Base-by-base conservation (phyloP, 129 eudicot genomes). In the Deinandra increscens region DNA sequence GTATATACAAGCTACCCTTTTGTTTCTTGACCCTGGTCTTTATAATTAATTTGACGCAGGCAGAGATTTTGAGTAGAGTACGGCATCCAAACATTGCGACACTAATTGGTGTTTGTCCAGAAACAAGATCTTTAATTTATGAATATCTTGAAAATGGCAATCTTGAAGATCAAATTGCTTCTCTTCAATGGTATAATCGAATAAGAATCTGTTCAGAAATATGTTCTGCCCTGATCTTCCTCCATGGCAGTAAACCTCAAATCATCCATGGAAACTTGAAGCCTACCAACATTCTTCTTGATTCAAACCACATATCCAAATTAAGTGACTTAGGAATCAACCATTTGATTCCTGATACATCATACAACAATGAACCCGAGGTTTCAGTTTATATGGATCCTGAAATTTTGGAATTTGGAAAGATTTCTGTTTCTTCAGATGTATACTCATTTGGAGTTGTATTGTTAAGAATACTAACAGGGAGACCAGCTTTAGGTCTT, bases 11-110 rank as follows among this genome's bases (percentile, higher is more conserved):
- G 42, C 59, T 60, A 19, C 38, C 55, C 29, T 37, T 7, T 4
- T n/a, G 74, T 38, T 61, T 80, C 60, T 62, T 69, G 38, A 81
- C 18, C 60, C 42, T 20, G 45, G 36, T 64, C 15, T 46, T 46
- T 42, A 44, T 60, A 70, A 68, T 49, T 76, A 60, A 43, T 44
- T 81, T 62, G 66, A 59, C 64, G 59, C 91, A 92, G 96, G 90
- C 69, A 23, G 89, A 79, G 78, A 62, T 82, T 68, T 5, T 92
- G 64, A 77, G 86, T 69, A 86, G 95, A 82, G 78, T 81, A 77
- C 73, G 98, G 68, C 98, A 93, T 84, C 95, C 95, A 71, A 93
- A 93, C 76, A 84, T 92, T 44, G 89, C 79, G 10, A 80, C 77
- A 17, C 83, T 88, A n/a, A 62, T 92, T 7, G 98, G 98, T 6